These are phyloP conservation scores for Ceratocystis cubensis DNA, from an alignment of 2,329 filamentous ascomycete genomes.

Conservation along the genomic window DNA sequence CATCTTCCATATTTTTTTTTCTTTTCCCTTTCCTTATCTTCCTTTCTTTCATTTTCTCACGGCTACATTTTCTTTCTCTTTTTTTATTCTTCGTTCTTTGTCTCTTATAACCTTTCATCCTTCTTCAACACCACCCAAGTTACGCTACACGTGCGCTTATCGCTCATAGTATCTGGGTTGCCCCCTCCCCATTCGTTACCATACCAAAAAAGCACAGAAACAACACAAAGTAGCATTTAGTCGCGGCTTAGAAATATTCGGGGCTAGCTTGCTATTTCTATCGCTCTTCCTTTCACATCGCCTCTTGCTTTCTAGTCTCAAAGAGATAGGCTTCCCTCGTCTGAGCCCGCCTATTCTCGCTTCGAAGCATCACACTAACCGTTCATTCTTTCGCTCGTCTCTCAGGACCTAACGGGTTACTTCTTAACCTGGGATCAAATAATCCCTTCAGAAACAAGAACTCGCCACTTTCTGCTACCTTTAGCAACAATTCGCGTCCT, in stretches of 20 bases:
- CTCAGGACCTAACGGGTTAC: constrained; percentile 34
- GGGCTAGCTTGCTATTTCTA: background rate
- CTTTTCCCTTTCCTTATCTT: background rate
- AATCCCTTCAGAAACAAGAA: constrained; percentile 66
- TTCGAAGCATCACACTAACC: constrained; percentile 33
- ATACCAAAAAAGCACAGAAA: background rate
- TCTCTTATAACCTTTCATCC: background rate
- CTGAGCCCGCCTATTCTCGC: constrained; percentile 25
- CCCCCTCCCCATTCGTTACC: constrained; percentile 9
- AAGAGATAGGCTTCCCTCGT: background rate
- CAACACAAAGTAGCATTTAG: background rate
- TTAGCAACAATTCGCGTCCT: constrained; percentile 27
- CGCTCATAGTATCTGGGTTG: background rate
- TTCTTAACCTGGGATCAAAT: constrained; percentile 63
- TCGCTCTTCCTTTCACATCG: background rate
- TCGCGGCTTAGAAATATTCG: background rate
- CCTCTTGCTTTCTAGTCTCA: background rate
- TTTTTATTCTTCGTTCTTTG: background rate
- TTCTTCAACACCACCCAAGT: background rate
- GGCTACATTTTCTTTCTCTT: background rate
- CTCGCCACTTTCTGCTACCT: constrained; percentile 36
- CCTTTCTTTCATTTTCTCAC: background rate
- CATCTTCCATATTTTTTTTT: background rate
- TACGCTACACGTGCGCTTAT: background rate
- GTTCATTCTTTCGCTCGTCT: constrained; percentile 36